These are phyloP conservation scores for Talaromyces wortmannii DNA, from an alignment of 495 filamentous ascomycete species.

Conservation along the genomic window DNA sequence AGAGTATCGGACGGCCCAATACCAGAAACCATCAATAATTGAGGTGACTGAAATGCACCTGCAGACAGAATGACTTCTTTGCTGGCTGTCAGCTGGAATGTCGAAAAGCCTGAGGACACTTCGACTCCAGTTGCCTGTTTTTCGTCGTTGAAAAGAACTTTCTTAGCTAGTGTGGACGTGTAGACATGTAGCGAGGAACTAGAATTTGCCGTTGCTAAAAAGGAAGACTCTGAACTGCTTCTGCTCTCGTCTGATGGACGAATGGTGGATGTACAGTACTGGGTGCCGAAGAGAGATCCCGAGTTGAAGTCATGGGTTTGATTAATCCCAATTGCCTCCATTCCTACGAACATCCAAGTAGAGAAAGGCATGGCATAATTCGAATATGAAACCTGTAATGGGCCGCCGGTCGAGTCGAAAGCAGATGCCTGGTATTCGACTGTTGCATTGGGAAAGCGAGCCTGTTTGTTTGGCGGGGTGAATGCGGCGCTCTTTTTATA, in stretches of 20 bases:
- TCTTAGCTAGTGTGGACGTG: conserved; percentile 14
- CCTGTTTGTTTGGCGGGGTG: conserved; percentile 36
- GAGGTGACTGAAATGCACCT: conserved; percentile 41
- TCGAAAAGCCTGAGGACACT: conserved; percentile 34
- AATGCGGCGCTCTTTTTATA: conserved; percentile 47
- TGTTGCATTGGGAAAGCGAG: conserved; percentile 33
- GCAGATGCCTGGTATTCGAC: conserved; percentile 30
- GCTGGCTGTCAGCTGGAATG: conserved; percentile 25
- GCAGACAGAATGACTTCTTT: conserved; percentile 43
- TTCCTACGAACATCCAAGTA: conserved; percentile 26
- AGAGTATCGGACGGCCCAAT: conserved; percentile 34
- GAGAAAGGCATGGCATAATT: conserved; percentile 39
- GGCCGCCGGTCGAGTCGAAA: conserved; percentile 22
- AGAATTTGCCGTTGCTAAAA: conserved; percentile 12
- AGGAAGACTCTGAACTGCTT: conserved; percentile 29
- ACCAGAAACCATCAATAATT: conserved; percentile 47
- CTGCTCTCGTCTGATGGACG: conserved; percentile 21
- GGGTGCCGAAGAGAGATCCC: conserved; percentile 30
- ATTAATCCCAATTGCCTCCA: conserved; percentile 33
- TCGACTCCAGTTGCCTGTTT: conserved; percentile 24
- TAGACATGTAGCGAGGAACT: conserved; percentile 11
- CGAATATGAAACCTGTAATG: conserved; percentile 44
- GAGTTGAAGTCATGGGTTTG: conserved; percentile 28
- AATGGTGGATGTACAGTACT: conserved; percentile 34
- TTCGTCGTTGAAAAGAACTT: conserved; percentile 15